Evolutionary conservation across 2,329 filamentous ascomycete species (phyloP).

Genomic region (Aspergillus awamori): DNA sequence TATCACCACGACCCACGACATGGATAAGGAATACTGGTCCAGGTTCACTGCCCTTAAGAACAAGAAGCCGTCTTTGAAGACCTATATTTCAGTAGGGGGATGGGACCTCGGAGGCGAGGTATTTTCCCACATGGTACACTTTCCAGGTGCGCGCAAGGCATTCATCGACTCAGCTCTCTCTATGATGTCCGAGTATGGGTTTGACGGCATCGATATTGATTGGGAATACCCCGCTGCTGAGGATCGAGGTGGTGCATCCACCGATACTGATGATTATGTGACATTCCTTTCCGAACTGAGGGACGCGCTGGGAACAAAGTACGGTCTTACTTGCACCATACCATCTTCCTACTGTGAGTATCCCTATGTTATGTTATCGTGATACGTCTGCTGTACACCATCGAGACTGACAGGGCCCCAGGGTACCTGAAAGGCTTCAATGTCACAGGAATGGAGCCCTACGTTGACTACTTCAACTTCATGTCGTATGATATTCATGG

Average conservation of each 20-base stretch:
- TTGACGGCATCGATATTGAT: constrained; percentile 25
- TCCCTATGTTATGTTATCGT: too few species aligned
- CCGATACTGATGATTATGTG: constrained; percentile 18
- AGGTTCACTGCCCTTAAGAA: too few species aligned
- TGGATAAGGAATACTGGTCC: too few species aligned
- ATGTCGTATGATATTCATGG: constrained; percentile 24
- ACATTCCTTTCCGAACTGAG: constrained; percentile 18
- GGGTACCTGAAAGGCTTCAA: constrained; percentile 23
- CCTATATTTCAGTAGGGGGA: too few species aligned
- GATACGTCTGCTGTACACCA: too few species aligned
- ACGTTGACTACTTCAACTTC: constrained; percentile 18
- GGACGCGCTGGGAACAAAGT: constrained; percentile 5
- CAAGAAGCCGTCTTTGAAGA: too few species aligned
- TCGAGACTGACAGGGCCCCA: too few species aligned
- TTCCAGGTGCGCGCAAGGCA: too few species aligned
- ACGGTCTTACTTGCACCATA: constrained; percentile 18
- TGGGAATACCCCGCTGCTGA: constrained; percentile 25
- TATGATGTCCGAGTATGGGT: constrained; percentile 18
- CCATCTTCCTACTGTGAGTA: constrained; percentile 17
- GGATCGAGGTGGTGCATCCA: constrained; percentile 14
- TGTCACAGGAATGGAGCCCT: constrained; percentile 10
- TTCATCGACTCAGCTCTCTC: too few species aligned
- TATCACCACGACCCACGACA: too few species aligned
- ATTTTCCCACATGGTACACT: too few species aligned
- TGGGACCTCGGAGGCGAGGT: too few species aligned